These are phyloP conservation scores for Chlorella sorokiniana DNA, from an alignment of 139 green algal genomes.

Conservation along the genomic window DNA sequence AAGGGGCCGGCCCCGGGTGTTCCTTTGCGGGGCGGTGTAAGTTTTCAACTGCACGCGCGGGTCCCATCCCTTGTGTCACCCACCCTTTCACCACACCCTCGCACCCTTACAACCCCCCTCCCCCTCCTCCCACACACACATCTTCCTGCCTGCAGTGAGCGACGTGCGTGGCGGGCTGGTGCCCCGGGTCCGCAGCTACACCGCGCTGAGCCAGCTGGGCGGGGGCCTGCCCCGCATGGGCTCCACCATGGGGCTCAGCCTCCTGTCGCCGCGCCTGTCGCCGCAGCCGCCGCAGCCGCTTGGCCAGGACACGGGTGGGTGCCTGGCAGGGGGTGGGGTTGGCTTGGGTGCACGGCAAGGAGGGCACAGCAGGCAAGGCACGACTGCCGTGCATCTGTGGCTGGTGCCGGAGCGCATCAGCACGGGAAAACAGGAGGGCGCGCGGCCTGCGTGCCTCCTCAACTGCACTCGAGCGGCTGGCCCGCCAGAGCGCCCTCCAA, in stretches of 20 bases:
- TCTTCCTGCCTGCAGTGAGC: conserved; percentile 6
- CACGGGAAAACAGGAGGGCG: no score
- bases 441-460: no score
- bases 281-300: not conserved
- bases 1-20: not conserved
- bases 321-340: not conserved
- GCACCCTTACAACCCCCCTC: not conserved
- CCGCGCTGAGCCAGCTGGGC: not conserved
- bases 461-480: no score
- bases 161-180: not conserved
- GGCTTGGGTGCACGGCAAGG: not conserved
- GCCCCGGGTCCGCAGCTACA: not conserved
- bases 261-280: not conserved
- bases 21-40: not conserved
- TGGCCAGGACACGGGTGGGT: conserved; percentile 7
- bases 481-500: no score
- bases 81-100: not conserved
- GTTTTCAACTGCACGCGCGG: not conserved
- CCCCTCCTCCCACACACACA: not conserved
- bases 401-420: no score
- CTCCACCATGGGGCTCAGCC: not conserved
- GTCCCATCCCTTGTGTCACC: not conserved
- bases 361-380: no score
- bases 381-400: no score
- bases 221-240: conserved; percentile 4